Conservation (phyloP, 2,329 filamentous ascomycete species). For the Dactylellina haptotyla region DNA sequence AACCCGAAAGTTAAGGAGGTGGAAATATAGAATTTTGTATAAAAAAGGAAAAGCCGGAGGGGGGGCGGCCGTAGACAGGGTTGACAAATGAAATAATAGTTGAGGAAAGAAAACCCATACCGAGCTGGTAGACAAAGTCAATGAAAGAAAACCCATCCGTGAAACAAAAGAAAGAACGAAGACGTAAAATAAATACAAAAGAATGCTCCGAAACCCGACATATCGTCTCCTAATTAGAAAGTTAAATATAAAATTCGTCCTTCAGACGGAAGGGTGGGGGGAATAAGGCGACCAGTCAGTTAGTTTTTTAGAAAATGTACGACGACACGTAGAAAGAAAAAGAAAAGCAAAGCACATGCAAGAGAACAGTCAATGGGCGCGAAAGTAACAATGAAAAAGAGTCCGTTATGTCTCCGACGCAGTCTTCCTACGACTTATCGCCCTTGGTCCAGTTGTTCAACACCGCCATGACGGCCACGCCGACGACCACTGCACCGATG, state of each 20-base stretch:
- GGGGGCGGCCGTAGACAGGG: background rate
- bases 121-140: background rate
- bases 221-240: conserved; percentile 52
- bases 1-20: too few relatives aligned
- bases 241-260: conserved; percentile 2
- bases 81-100: background rate
- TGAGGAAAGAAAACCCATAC: background rate
- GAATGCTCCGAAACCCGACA: conserved; percentile 50
- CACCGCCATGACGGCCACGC: conserved; percentile 86
- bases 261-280: background rate
- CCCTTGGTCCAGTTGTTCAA: conserved; percentile 81
- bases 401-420: background rate
- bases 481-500: conserved; percentile 81
- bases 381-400: background rate
- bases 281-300: background rate
- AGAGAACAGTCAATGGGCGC: conserved; percentile 3
- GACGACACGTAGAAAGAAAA: conserved; percentile 3
- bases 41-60: background rate
- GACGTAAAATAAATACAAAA: conserved; percentile 53
- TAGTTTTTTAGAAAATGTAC: conserved; percentile 4
- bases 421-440: conserved; percentile 59
- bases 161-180: conserved; percentile 43
- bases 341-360: conserved; percentile 12
- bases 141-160: conserved; percentile 32
- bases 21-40: too few relatives aligned